A percentile compares a stretch with the other conserved stretches of the same genome.
Conservation (phyloP, 2,329 filamentous ascomycete genomes). For the Cladophialophora carrionii region DNA sequence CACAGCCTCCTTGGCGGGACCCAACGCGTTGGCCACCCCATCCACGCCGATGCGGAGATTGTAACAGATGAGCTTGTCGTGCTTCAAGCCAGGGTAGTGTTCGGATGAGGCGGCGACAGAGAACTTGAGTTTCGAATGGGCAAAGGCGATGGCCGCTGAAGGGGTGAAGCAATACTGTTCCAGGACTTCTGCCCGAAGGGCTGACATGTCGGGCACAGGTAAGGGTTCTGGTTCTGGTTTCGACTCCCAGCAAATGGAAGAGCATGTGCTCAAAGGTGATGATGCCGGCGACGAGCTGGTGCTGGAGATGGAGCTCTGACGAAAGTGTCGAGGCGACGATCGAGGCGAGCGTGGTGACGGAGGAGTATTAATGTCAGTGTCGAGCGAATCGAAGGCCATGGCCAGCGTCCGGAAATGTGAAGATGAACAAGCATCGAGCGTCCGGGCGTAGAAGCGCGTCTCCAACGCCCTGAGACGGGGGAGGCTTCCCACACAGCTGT, state of each 20-base stretch:
- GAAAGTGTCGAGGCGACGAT: slow-evolving; percentile 26
- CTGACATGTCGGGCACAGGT: slow-evolving; percentile 29
- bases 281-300: slow-evolving; percentile 14
- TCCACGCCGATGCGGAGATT: slow-evolving; percentile 33
- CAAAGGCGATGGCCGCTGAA: slow-evolving; percentile 31
- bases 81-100: slow-evolving; percentile 30
- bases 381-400: slow-evolving; percentile 31
- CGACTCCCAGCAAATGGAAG: slow-evolving; percentile 9
- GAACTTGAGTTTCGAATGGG: slow-evolving; percentile 32
- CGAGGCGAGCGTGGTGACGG: slow-evolving; percentile 30
- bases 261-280: slow-evolving; percentile 17
- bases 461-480: slow-evolving; percentile 31
- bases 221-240: slow-evolving; percentile 20
- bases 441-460: slow-evolving; percentile 34
- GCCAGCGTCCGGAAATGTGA: slow-evolving; percentile 33
- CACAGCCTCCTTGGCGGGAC: slow-evolving; percentile 32
- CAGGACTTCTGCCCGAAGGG: slow-evolving; percentile 29
- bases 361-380: slow-evolving; percentile 33
- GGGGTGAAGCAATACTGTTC: slow-evolving; percentile 34
- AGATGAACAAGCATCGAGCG: slow-evolving; percentile 27
- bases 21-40: slow-evolving; percentile 28
- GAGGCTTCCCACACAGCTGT: slow-evolving; percentile 30
- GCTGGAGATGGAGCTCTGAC: slow-evolving; percentile 28
- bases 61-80: slow-evolving; percentile 35
- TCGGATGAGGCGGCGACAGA: slow-evolving; percentile 32